These are phyloP conservation scores for Raddia distichophylla DNA, from an alignment of 176 grass and related monocot genomes.

Conservation along the genomic window DNA sequence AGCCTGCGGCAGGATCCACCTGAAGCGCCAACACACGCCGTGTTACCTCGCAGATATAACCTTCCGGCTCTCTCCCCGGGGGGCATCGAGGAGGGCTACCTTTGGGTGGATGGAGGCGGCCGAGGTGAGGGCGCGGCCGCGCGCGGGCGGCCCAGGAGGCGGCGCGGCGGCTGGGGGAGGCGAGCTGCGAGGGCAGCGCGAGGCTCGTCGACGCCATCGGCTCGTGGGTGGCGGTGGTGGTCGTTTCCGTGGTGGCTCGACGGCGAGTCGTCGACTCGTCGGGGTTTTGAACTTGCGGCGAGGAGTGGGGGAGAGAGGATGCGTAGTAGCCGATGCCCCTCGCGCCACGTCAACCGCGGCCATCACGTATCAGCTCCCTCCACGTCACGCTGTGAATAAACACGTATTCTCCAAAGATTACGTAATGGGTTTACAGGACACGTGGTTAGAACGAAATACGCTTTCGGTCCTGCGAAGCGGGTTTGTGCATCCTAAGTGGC, in stretches of 20 bases:
- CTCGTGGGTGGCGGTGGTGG: background rate
- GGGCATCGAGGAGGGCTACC: slow-evolving; percentile 12
- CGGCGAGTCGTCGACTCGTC: background rate
- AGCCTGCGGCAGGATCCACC: slow-evolving; percentile 48
- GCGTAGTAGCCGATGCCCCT: slow-evolving; percentile 66
- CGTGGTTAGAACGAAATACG: background rate
- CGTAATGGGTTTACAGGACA: too few relatives aligned
- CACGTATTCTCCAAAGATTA: rapidly evolving
- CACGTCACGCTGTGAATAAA: background rate
- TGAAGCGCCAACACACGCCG: slow-evolving; percentile 34
- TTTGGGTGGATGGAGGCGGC: slow-evolving; percentile 27
- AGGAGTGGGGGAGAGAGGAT: slow-evolving; percentile 52
- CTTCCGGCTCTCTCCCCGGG: background rate
- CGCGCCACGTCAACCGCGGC: slow-evolving; percentile 66
- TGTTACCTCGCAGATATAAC: background rate
- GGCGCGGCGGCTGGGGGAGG: slow-evolving; percentile 42
- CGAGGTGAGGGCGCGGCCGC: slow-evolving; percentile 18
- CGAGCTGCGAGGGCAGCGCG: slow-evolving; percentile 55
- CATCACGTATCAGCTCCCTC: slow-evolving; percentile 36
- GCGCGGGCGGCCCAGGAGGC: slow-evolving; percentile 40
- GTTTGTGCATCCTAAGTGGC: background rate
- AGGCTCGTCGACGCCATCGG: slow-evolving; percentile 60
- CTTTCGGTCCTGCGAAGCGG: background rate
- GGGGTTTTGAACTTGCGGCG: background rate
- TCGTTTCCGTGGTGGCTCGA: slow-evolving; percentile 18